phyloP scores from a whole-genome alignment of 2,329 filamentous ascomycete species.

The Thermochaetoides dissita region DNA sequence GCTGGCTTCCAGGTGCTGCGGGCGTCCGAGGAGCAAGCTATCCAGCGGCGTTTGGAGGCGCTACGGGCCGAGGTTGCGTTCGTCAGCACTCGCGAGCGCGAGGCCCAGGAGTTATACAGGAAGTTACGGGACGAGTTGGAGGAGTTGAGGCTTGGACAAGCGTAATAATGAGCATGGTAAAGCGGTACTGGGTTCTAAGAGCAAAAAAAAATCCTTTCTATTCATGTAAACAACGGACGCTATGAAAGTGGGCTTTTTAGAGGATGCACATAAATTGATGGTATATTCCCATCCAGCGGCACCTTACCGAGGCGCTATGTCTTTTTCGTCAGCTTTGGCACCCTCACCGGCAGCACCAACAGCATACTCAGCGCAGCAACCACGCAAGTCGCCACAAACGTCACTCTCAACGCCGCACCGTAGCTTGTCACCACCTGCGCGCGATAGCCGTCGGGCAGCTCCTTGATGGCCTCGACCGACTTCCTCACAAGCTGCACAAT shows the following conservation, averaged over 20 bases:
- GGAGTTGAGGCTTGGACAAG: conserved; percentile 29
- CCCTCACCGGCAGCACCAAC: conserved; percentile 35
- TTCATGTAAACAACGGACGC: no score
- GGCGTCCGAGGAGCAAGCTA: conserved; percentile 64
- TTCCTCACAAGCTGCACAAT: conserved; percentile 38
- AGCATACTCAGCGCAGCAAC: conserved; percentile 34
- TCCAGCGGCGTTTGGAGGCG: conserved; percentile 56
- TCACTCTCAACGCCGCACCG: conserved; percentile 33
- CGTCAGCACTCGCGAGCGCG: conserved; percentile 67
- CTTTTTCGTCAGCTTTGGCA: conserved; percentile 38
- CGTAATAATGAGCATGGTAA: not conserved
- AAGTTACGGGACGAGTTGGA: conserved; percentile 64
- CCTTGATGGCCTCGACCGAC: conserved; percentile 39
- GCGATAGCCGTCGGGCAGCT: conserved; percentile 29
- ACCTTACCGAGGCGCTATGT: conserved; percentile 6
- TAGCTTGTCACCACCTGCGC: conserved; percentile 44
- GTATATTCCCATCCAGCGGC: not conserved
- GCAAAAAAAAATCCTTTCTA: not conserved
- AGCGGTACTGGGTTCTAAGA: not conserved
- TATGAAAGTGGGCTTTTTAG: no score
- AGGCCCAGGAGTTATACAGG: conserved; percentile 80
- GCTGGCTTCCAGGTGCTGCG: conserved; percentile 63
- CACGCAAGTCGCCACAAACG: conserved; percentile 29
- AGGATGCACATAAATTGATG: no score
- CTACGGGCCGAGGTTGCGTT: conserved; percentile 73